Conservation (phyloP, 345 rosid genomes). For the Reutealis trisperma region DNA sequence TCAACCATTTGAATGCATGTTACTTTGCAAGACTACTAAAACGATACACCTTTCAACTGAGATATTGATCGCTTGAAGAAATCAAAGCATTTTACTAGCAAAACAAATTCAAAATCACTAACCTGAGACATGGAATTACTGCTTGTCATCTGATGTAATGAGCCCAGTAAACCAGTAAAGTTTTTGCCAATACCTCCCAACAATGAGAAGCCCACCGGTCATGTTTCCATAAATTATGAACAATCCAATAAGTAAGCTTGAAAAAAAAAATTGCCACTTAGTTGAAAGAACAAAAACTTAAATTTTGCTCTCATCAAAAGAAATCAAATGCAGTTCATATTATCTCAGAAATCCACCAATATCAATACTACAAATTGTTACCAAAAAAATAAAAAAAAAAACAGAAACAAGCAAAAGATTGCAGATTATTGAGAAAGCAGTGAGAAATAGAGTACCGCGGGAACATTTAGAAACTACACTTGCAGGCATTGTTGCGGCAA, state of each 20-base stretch:
- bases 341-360: too few species aligned
- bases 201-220: constrained; percentile 44
- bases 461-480: constrained; percentile 7
- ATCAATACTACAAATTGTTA: too few species aligned
- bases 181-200: constrained; percentile 47
- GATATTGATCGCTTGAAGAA: background rate
- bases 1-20: background rate
- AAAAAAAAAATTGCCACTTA: background rate
- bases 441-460: background rate
- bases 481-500: background rate
- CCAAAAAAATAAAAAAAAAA: too few species aligned
- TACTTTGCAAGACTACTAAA: background rate
- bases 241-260: constrained; percentile 6
- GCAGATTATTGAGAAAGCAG: background rate
- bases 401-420: background rate
- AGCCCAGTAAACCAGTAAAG: constrained; percentile 31
- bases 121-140: constrained; percentile 49
- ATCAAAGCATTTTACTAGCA: background rate
- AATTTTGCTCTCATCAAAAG: background rate
- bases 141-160: constrained; percentile 34
- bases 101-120: background rate
- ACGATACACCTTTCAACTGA: background rate
- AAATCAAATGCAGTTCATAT: background rate
- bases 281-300: background rate
- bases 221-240: background rate